Evolutionary conservation across 371 early-diverging fungal species (phyloP), one percentile per base, ranked within the genome.

Genomic region (Antonospora locustae): DNA sequence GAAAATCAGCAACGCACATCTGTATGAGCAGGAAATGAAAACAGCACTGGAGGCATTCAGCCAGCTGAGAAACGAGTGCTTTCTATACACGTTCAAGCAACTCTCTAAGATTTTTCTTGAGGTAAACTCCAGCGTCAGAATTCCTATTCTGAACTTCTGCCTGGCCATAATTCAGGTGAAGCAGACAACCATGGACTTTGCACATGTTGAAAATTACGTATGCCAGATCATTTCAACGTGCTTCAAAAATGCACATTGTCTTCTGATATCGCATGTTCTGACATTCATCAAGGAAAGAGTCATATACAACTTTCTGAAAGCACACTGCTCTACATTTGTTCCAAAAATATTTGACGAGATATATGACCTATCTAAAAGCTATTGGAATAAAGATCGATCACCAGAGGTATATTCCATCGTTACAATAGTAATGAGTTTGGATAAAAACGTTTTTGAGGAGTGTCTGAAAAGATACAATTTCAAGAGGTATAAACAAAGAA

Each of bases 311-410:
- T 7, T 41, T 9, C 4, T 58, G 2, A n/a, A 24, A 1, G 41
- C 40, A 34, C 16, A 58, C 16, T 23, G 19, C 16, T 17, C 4
- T 7, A 37, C 39, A 17, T 28, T 50, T 41, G 16, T 58, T 20
- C 58, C 58, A 29, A 50, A 29, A 23, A 43, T 58, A 9, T 58
- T 58, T 58, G 50, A 29, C 25, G 24, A 48, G 0, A 17, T 58
- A 6, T 58, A 58, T 16, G 34, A 22, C 2, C 12, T 50, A 29
- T 41, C 43, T 17, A 49, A 58, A 19, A 58, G 36, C 34, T 28
- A 41, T 50, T 58, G 58, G 58, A 27, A 25, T 20, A 1, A 5
- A 1, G 46, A 58, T 17, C 23, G 50, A 11, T 36, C 32, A 22
- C 16, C 27, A 4, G 44, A 41, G 27, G 25, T 50, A 24, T 40